Evolutionary conservation across 2,329 filamentous ascomycete species (phyloP).

Genomic region (Phaeosphaeria sp.): DNA sequence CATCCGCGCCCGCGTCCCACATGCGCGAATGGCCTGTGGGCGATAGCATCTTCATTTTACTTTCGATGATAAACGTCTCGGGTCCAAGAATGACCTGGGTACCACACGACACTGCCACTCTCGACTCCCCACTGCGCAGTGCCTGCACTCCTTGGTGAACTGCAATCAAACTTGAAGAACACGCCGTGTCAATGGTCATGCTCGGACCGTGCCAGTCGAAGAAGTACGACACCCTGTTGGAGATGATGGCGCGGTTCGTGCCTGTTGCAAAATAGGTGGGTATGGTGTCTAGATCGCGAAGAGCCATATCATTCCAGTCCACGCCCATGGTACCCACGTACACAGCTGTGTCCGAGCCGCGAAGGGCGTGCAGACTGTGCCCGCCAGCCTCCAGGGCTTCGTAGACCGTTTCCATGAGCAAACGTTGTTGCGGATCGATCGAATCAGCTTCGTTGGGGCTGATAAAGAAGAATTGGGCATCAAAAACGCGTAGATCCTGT

Average conservation of each 20-base stretch:
- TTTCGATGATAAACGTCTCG: conserved; percentile 28
- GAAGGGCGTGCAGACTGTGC: conserved; percentile 7
- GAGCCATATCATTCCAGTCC: conserved; percentile 16
- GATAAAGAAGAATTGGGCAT: conserved; percentile 30
- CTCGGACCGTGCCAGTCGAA: conserved; percentile 47
- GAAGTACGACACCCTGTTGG: conserved; percentile 48
- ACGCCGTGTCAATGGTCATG: conserved; percentile 50
- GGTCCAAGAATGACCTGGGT: conserved; percentile 16
- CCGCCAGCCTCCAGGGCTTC: conserved; percentile 26
- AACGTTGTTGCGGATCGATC: conserved; percentile 35
- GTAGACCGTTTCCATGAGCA: conserved; percentile 28
- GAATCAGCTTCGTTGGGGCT: conserved; percentile 20
- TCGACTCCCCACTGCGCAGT: conserved; percentile 16
- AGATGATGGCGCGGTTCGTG: conserved; percentile 28
- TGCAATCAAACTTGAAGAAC: conserved; percentile 42
- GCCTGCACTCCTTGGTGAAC: conserved; percentile 27
- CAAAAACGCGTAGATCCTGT: conserved; percentile 22
- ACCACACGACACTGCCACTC: conserved; percentile 23
- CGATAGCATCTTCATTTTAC: conserved; percentile 41
- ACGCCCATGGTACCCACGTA: conserved; percentile 18
- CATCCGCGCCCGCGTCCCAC: conserved; percentile 53
- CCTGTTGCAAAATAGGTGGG: conserved; percentile 34
- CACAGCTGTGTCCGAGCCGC: conserved; percentile 14
- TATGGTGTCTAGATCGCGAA: conserved; percentile 3
- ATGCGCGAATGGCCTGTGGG: conserved; percentile 32